phyloP scores from a whole-genome alignment of 2,329 filamentous ascomycete species.

The Ophiostoma himal-ulmi region DNA sequence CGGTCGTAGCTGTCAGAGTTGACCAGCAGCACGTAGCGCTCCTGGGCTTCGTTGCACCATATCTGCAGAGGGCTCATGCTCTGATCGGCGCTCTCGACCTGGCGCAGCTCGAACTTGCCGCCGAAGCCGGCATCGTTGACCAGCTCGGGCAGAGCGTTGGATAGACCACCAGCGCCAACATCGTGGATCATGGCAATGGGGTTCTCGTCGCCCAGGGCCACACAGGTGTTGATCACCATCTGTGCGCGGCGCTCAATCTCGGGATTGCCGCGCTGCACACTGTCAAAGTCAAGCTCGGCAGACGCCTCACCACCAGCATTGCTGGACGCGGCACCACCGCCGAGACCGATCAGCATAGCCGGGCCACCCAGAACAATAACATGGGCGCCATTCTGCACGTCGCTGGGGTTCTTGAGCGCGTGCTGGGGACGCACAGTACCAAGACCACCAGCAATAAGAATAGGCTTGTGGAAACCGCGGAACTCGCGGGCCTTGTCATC shows the following conservation, averaged over 20 bases:
- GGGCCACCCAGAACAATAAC: conserved; percentile 91
- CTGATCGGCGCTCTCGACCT: conserved; percentile 82
- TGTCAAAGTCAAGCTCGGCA: conserved; percentile 91
- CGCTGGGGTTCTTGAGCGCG: conserved; percentile 72
- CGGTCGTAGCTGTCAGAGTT: conserved; percentile 72
- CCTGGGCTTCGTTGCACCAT: conserved; percentile 96
- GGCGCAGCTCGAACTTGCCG: conserved; percentile 87
- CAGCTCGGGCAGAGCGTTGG: conserved; percentile 74
- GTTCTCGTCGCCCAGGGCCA: conserved; percentile 73
- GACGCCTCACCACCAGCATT: conserved; percentile 81
- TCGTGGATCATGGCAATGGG: conserved; percentile 97
- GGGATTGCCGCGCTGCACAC: conserved; percentile 93
- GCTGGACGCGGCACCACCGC: conserved; percentile 90
- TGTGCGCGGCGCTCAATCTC: conserved; percentile 94
- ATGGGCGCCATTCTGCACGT: conserved; percentile 82
- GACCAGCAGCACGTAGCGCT: conserved; percentile 88
- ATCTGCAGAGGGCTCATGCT: conserved; percentile 95
- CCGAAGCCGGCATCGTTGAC: conserved; percentile 89
- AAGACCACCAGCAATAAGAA: conserved; percentile 95
- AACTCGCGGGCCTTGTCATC: conserved; percentile 51
- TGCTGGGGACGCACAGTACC: conserved; percentile 88
- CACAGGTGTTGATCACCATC: conserved; percentile 95
- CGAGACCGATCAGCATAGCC: conserved; percentile 95
- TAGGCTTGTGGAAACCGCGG: conserved; percentile 94
- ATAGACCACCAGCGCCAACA: conserved; percentile 81